Evolutionary conservation across 257 asterid species (phyloP).

Genomic region (Penstemon barbatus): DNA sequence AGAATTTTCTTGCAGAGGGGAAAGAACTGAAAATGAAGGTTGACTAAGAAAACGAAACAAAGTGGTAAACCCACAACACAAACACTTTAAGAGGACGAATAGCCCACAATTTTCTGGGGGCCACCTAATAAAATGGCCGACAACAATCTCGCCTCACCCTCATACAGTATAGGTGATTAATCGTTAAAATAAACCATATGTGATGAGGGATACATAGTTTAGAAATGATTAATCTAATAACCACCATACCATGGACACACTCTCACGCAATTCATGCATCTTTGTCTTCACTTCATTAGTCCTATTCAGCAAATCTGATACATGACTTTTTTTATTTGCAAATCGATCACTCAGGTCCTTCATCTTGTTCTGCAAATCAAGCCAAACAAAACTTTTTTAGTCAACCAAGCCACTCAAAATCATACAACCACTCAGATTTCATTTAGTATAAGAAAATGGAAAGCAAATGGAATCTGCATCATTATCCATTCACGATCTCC

Average conservation of each 20-base stretch:
- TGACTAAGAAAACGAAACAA: neutral
- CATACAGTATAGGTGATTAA: too few species aligned
- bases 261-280: constrained; percentile 62
- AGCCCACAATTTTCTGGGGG: too few species aligned
- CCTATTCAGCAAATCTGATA: constrained; percentile 59
- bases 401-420: constrained; percentile 25
- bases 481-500: constrained; percentile 17
- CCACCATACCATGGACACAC: constrained; percentile 56
- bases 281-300: constrained; percentile 71
- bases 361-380: constrained; percentile 60
- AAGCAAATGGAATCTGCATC: neutral
- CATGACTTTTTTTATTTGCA: constrained; percentile 55
- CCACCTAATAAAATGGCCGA: too few species aligned
- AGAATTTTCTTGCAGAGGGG: neutral
- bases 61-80: neutral
- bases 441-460: constrained; percentile 23
- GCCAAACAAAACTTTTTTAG: constrained; percentile 26
- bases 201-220: neutral
- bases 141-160: too few species aligned
- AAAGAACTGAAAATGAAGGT: constrained; percentile 13
- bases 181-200: neutral
- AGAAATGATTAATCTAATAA: neutral
- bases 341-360: constrained; percentile 54
- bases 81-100: too few species aligned
- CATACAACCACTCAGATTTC: constrained; percentile 13